Conservation (phyloP, 441 rosid species). For the Populus hybrid region DNA sequence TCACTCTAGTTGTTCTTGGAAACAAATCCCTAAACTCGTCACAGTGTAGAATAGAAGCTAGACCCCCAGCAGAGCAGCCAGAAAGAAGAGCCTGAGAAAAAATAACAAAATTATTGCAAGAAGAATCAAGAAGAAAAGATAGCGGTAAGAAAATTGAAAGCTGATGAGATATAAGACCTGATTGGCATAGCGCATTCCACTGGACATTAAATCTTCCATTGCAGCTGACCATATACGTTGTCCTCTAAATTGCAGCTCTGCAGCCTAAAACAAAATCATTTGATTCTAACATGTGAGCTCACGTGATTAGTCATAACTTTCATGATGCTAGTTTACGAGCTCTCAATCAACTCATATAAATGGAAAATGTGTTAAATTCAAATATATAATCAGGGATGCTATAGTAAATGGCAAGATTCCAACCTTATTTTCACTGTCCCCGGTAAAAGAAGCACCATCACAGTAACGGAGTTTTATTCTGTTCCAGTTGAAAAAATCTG, state of each 20-base stretch:
- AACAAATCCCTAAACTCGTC: slow-evolving; percentile 70
- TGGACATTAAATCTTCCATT: slow-evolving; percentile 67
- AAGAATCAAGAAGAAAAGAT: neutral
- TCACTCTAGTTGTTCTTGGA: slow-evolving; percentile 53
- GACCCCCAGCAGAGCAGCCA: slow-evolving; percentile 95
- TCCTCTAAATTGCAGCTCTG: slow-evolving; percentile 78
- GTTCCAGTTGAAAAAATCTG: slow-evolving; percentile 98
- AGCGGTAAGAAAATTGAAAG: slow-evolving; percentile 4
- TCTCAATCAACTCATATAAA: neutral
- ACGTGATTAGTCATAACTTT: neutral
- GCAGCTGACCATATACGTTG: slow-evolving; percentile 87
- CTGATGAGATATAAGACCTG: slow-evolving; percentile 39
- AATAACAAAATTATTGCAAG: neutral
- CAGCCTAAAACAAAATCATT: slow-evolving; percentile 31
- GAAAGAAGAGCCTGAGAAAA: slow-evolving; percentile 71
- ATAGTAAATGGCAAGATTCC: neutral
- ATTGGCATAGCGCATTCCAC: slow-evolving; percentile 69
- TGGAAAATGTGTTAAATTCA: neutral
- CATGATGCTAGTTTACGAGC: neutral
- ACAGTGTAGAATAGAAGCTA: slow-evolving; percentile 76
- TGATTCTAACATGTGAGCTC: neutral
- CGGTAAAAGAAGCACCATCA: slow-evolving; percentile 92
- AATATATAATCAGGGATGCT: neutral
- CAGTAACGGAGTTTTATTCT: slow-evolving; percentile 92
- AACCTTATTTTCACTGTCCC: slow-evolving; percentile 78